phyloP scores from a whole-genome alignment of 768 basidiomycete genomes.

The Trametes cubensis region DNA sequence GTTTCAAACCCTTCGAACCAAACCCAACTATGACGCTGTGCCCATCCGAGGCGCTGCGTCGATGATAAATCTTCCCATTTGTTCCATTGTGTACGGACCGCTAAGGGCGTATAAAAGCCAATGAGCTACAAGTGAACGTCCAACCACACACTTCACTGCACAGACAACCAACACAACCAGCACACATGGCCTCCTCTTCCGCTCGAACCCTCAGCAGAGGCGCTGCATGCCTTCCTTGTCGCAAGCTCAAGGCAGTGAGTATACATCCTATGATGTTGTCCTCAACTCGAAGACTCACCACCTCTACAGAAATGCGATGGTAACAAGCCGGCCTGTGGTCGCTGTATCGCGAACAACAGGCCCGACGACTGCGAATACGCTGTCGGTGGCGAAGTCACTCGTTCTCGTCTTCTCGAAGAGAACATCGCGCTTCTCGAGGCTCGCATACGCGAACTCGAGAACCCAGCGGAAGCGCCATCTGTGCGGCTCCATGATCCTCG shows the following conservation, averaged over 20 bases:
- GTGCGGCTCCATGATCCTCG: constrained; percentile 25
- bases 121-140: no score
- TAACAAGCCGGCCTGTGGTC: constrained; percentile 64
- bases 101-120: background rate
- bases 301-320: constrained; percentile 65
- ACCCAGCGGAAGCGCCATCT: constrained; percentile 32
- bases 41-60: background rate
- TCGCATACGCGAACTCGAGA: constrained; percentile 45
- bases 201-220: constrained; percentile 18
- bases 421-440: constrained; percentile 60
- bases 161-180: background rate
- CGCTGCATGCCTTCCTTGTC: constrained; percentile 30
- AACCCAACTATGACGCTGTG: background rate
- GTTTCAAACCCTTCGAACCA: background rate
- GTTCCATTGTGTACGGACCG: background rate
- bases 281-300: background rate
- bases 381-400: constrained; percentile 61
- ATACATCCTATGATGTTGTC: background rate
- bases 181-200: constrained; percentile 2
- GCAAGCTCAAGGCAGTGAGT: constrained; percentile 30
- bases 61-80: constrained; percentile 10
- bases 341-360: constrained; percentile 51
- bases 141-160: background rate
- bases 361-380: constrained; percentile 73
- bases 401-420: constrained; percentile 65